These are phyloP conservation scores for Aotearoamyces nothofagi DNA, from an alignment of 2,329 filamentous ascomycete species.

Conservation along the genomic window DNA sequence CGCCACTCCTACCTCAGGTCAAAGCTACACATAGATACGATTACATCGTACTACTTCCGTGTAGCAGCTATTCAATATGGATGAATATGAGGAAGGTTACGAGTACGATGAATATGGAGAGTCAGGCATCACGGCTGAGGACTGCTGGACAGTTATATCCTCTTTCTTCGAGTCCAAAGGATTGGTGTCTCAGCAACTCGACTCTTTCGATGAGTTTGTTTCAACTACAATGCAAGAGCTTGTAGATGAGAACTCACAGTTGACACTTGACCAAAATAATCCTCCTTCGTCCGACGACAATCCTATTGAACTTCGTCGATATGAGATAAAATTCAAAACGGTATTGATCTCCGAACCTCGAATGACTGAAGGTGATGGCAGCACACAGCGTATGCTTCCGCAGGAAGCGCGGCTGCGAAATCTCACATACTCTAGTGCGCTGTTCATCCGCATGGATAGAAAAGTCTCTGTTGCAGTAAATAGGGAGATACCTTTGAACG, in stretches of 20 bases:
- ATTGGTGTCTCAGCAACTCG: slow-evolving; percentile 90
- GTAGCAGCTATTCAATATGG: slow-evolving; percentile 15
- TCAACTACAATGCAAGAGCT: slow-evolving; percentile 88
- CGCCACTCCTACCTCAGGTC: slow-evolving; percentile 5
- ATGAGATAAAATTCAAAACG: slow-evolving; percentile 87
- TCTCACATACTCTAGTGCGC: slow-evolving; percentile 82
- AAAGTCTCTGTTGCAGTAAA: slow-evolving; percentile 74
- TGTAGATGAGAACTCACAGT: slow-evolving; percentile 77
- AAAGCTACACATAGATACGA: no score
- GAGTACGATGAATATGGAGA: slow-evolving; percentile 55
- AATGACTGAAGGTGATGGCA: slow-evolving; percentile 85
- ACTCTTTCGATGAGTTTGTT: slow-evolving; percentile 97
- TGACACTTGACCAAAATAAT: slow-evolving; percentile 88
- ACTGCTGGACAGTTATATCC: slow-evolving; percentile 96
- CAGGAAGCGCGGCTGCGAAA: slow-evolving; percentile 95
- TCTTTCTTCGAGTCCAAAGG: slow-evolving; percentile 95
- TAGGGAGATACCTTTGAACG: slow-evolving; percentile 46
- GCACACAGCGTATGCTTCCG: slow-evolving; percentile 70
- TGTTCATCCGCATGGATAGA: slow-evolving; percentile 81
- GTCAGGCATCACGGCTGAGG: slow-evolving; percentile 75
- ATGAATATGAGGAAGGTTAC: slow-evolving; percentile 35
- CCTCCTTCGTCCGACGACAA: slow-evolving; percentile 62
- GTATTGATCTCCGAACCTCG: slow-evolving; percentile 81
- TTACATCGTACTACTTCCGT: no score
- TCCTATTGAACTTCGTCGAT: slow-evolving; percentile 74